Evolutionary conservation across 768 basidiomycete genomes (phyloP), one percentile per base, ranked within the genome.

Genomic region (Suillus paluster): DNA sequence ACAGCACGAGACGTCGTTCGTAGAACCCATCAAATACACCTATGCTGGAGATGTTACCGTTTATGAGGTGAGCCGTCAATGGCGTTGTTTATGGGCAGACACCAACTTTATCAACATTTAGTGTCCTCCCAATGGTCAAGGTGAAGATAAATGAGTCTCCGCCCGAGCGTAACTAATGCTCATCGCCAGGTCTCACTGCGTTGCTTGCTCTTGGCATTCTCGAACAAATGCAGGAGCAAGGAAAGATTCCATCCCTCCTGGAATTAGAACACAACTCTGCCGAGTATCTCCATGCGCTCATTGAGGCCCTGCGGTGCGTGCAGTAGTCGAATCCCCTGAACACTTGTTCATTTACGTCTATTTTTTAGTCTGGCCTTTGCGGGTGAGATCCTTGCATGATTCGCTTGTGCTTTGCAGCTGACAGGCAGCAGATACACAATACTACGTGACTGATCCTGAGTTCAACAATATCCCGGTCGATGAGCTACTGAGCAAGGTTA

Each of bases 101-200:
- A 8, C 49, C 63, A 33, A 19, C 23, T 56, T 23, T 19, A 34
- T 36, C 5, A 50, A 58, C 44, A 17, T 49, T 7, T 48, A 94
- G 94, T 97, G 95, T 68, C 97, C 96, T 9, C 97, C 97, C 0
- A 99, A 97, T 72, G 95, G 97, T 10, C 96, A 98, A 84, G 97
- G 96, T 70, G 14, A 63, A 57, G 48, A 48, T 45, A 6, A 23
- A 3, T 23, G 14, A 30, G 49, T 59, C 46, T n/a, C n/a, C 23
- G 45, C 57, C n/a, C 12, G 10, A 63, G 14, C 19, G 23, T 49
- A 25, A 21, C 42, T 53, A 49, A 50, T 58, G 39, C 52, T 39
- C 19, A 62, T 44, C 23, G 42, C 50, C 59, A 89, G 88, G 89
- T n/a, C 85, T 99, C 45, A 97, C 96, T 5, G 94, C 97, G 0